phyloP scores from a whole-genome alignment of 2,329 filamentous ascomycete species.

The Pezicula neosporulosa region DNA sequence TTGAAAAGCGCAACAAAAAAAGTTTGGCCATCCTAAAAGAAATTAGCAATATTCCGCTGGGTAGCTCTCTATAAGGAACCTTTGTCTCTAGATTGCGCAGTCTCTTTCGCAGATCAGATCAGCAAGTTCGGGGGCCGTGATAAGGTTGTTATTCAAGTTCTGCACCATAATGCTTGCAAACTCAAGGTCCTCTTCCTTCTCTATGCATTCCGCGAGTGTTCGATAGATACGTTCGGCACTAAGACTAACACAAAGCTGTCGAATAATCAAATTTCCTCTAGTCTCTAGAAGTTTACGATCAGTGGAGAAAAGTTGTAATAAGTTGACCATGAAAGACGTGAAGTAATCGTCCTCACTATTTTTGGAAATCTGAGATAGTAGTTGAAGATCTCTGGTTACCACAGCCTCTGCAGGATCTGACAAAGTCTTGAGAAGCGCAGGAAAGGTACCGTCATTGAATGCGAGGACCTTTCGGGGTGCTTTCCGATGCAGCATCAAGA shows the following conservation, averaged over 20 bases:
- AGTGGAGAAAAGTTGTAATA: slow-evolving; percentile 92
- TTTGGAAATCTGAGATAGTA: slow-evolving; percentile 92
- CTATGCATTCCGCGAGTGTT: slow-evolving; percentile 91
- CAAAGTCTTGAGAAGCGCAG: slow-evolving; percentile 89
- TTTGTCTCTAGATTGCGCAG: slow-evolving; percentile 87
- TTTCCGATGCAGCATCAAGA: slow-evolving; percentile 96
- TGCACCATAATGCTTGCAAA: slow-evolving; percentile 99
- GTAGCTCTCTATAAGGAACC: slow-evolving; percentile 37
- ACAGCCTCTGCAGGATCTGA: slow-evolving; percentile 95
- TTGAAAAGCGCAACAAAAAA: slow-evolving; percentile 94
- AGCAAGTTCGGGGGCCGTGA: slow-evolving; percentile 90
- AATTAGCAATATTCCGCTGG: slow-evolving; percentile 7
- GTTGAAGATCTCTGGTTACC: slow-evolving; percentile 88
- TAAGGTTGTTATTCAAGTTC: slow-evolving; percentile 97
- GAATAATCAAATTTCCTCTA: slow-evolving; percentile 91
- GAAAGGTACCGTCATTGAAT: slow-evolving; percentile 96
- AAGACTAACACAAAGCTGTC: slow-evolving; percentile 87
- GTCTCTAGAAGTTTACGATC: slow-evolving; percentile 89
- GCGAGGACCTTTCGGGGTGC: slow-evolving; percentile 89
- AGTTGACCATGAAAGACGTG: slow-evolving; percentile 95
- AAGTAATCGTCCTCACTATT: slow-evolving; percentile 98
- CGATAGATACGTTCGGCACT: slow-evolving; percentile 95
- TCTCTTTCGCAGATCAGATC: slow-evolving; percentile 86
- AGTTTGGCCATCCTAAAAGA: slow-evolving; percentile 75
- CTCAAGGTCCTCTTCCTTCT: slow-evolving; percentile 96